These are phyloP conservation scores for Leptographium radiaticola DNA, from an alignment of 2,329 filamentous ascomycete species.

Conservation along the genomic window DNA sequence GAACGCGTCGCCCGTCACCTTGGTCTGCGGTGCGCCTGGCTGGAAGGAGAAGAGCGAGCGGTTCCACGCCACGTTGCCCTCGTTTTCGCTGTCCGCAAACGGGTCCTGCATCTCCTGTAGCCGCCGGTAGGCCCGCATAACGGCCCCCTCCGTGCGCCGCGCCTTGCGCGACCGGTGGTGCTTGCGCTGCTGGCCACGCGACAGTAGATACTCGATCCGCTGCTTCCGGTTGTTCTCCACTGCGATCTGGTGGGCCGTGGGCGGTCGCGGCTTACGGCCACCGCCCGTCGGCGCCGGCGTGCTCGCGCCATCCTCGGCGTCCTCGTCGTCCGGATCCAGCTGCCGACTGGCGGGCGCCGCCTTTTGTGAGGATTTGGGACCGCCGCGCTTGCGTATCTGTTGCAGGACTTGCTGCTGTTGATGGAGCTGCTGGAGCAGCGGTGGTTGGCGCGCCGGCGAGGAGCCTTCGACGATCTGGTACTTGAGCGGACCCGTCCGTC, in stretches of 20 bases:
- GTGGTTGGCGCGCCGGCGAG: slow-evolving; percentile 37
- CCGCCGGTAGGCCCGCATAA: slow-evolving; percentile 54
- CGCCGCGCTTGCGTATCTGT: background rate
- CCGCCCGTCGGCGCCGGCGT: slow-evolving; percentile 2
- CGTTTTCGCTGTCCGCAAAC: slow-evolving; percentile 51
- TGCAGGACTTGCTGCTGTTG: slow-evolving; percentile 20
- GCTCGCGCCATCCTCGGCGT: slow-evolving; percentile 4
- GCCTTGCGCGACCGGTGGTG: slow-evolving; percentile 50
- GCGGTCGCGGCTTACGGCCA: slow-evolving; percentile 52
- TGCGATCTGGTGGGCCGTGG: slow-evolving; percentile 70
- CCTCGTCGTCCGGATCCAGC: slow-evolving; percentile 4
- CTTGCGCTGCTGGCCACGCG: slow-evolving; percentile 55
- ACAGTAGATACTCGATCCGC: slow-evolving; percentile 70
- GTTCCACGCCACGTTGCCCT: slow-evolving; percentile 26
- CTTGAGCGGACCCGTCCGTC: slow-evolving; percentile 40
- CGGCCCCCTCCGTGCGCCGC: slow-evolving; percentile 50
- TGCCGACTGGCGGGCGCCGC: background rate
- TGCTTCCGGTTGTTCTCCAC: slow-evolving; percentile 68
- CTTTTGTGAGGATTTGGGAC: background rate
- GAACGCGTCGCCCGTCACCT: slow-evolving; percentile 24
- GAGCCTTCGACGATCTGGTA: slow-evolving; percentile 48
- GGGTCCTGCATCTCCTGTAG: slow-evolving; percentile 41
- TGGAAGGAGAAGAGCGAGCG: slow-evolving; percentile 10
- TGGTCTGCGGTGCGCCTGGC: slow-evolving; percentile 8
- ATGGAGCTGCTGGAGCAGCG: slow-evolving; percentile 11